Evolutionary conservation across 2,329 filamentous ascomycete species (phyloP), one percentile per base, ranked within the genome.

Genomic region (Penicillium sp.): DNA sequence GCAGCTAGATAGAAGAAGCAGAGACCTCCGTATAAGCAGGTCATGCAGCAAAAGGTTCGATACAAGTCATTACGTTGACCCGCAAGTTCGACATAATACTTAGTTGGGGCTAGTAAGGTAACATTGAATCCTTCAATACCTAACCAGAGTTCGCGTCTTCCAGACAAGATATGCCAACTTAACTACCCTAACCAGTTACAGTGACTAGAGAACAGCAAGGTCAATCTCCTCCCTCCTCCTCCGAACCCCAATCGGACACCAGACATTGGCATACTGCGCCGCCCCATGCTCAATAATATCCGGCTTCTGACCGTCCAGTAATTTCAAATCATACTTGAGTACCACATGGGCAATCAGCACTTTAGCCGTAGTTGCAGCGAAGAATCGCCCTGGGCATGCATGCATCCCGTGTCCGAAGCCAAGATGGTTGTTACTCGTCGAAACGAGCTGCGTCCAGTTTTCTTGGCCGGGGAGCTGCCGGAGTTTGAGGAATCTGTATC

Each of bases 241-340:
- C 19, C 46, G 17, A 13, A 63, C 35, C 19, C 45, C 45, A 26
- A 62, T 54, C 15, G 29, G 30, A 13, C 41, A 51, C 19, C 35
- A 30, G 23, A 38, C 31, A 31, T 62, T 48, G 1, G 60, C 60
- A 46, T 31, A 44, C 50, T 44, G 23, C n/a, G 38, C 21, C 41
- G 46, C 45, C 13, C 60, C 60, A 21, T 35, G 23, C 5, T 56
- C 46, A 11, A 56, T 44, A 19, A 58, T 35, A 29, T 52, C 13
- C 15, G 61, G 61, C 11, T 17, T 44, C 21, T 26, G 29, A 2
- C 35, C 59, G 5, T 54, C 52, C 6, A 48, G 11, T n/a, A 73
- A 30, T 65, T 80, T 78, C 26, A 85, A 66, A 26, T 86, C 83
- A 67, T 84, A 86, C 60, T 78, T 41, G 35, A 41, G 35, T 15